Conservation (phyloP, 2,329 filamentous ascomycete genomes). For the Fusarium torreyae region DNA sequence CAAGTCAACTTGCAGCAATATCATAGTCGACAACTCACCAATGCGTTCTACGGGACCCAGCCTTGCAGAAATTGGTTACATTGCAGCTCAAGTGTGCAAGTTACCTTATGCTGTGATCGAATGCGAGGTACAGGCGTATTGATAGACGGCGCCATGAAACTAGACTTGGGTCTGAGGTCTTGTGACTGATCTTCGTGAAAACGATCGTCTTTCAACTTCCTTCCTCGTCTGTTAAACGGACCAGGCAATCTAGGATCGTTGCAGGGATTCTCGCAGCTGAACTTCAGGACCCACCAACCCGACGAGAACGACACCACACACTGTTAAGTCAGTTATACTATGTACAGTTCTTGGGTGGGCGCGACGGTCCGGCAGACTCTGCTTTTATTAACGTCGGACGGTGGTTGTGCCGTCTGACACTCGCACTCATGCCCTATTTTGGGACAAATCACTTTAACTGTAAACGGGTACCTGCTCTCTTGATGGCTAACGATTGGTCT, state of each 20-base stretch:
- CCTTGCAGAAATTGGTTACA: constrained; percentile 28
- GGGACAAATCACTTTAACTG: not conserved
- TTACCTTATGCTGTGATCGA: constrained; percentile 1
- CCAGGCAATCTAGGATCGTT: constrained; percentile 28
- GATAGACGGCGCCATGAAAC: constrained; percentile 4
- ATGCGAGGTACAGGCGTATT: constrained; percentile 14
- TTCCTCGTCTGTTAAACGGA: constrained; percentile 23
- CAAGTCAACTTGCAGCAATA: not conserved
- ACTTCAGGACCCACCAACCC: constrained; percentile 31
- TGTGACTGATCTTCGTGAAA: constrained; percentile 33
- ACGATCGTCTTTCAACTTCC: constrained; percentile 42
- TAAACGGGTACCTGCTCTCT: not conserved
- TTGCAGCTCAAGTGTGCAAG: constrained; percentile 3
- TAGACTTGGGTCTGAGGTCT: constrained; percentile 13
- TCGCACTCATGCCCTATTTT: constrained; percentile 37
- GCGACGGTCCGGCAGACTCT: constrained; percentile 18
- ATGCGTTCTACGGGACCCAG: constrained; percentile 3
- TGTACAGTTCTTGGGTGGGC: not conserved
- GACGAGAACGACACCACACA: constrained; percentile 8
- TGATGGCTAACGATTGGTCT: not conserved
- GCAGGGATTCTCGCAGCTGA: constrained; percentile 45
- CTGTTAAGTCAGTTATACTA: constrained; percentile 1
- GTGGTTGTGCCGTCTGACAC: constrained; percentile 48
- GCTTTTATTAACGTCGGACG: constrained; percentile 21
- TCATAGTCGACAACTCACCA: constrained; percentile 12